Base-by-base conservation (phyloP, 257 asterid genomes). In the Cinchona pubescens region DNA sequence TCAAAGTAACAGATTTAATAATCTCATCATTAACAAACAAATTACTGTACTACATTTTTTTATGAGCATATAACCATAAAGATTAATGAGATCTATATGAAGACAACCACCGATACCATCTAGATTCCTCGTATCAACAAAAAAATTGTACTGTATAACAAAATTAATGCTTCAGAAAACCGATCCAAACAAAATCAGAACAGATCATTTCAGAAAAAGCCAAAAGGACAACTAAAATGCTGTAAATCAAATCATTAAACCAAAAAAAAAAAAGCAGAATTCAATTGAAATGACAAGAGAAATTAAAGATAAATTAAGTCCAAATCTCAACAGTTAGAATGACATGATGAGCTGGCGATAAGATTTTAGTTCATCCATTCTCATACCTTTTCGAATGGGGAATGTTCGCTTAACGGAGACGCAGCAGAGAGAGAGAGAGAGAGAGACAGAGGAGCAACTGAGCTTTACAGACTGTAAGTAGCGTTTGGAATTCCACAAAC, bases 321-420 rank as follows among this genome's bases (percentile, higher is more conserved):
- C 72, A 56, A 62, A 77, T 71, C 67, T 48, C 62, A 29, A 62
- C 14, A 16, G 19, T 29, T 34, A 25, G 45, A 46, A 38, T 5
- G 58, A 77, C 61, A 70, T 35, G 72, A 68, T 43, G 49, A 69
- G 13, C 18, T 56, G 35, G 10, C 7, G 32, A 14, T 11, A 1
- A 34, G 76, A 69, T 13, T 37, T 37, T 0, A 71, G 16, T 2
- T 21, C 32, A 60, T 61, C 72, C 10, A 66, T 77, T 70, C 81
- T 76, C 71, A 70, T 14, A 7, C 34, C 27, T 7, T 27, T 27
- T 14, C 46, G 5, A 40, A n/a, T 40, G 16, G 32, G 38, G 19
- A 38, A 63, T 27, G 30, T 59, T 76, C 51, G 79, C 79, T 67
- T 67, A 68, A 58, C 51, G 67, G 13, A 58, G 76, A 77, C 71